phyloP scores from a whole-genome alignment of 164 flowering plant species.

The Piper longum region DNA sequence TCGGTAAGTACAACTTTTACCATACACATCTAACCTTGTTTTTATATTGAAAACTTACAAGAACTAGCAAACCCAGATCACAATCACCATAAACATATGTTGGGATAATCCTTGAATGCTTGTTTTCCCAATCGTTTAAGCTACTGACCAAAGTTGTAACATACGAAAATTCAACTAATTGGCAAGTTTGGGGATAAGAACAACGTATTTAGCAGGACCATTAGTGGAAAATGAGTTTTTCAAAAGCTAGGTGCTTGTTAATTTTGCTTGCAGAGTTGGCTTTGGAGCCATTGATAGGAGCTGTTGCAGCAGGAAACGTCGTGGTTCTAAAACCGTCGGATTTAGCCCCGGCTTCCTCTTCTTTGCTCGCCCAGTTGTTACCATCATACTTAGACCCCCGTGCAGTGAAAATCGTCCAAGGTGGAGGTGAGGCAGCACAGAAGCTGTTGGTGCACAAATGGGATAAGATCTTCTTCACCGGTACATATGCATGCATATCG shows the following conservation, averaged over 20 bases:
- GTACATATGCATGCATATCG: conserved; percentile 11
- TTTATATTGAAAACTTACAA: background rate
- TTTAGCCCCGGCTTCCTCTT: conserved; percentile 45
- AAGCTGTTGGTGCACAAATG: conserved; percentile 48
- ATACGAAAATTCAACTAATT: no score
- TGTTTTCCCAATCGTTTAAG: no score
- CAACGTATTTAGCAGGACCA: no score
- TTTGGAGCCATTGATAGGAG: conserved; percentile 80
- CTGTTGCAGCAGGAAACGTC: conserved; percentile 75
- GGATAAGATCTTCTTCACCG: conserved; percentile 96
- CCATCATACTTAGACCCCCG: conserved; percentile 51
- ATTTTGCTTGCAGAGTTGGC: conserved; percentile 32
- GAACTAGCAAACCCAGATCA: background rate
- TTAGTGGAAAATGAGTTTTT: background rate
- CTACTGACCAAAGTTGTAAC: no score
- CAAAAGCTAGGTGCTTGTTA: no score
- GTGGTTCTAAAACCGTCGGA: conserved; percentile 82
- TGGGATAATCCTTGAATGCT: no score
- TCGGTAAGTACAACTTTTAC: conserved; percentile 20
- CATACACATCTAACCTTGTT: no score
- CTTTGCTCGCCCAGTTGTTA: conserved; percentile 39
- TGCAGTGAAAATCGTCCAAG: conserved; percentile 58
- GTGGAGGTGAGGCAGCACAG: conserved; percentile 32
- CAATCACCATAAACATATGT: no score
- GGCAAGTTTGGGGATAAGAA: no score